phyloP scores from a whole-genome alignment of 2,329 filamentous ascomycete species.

The Blastomyces emzantsi region DNA sequence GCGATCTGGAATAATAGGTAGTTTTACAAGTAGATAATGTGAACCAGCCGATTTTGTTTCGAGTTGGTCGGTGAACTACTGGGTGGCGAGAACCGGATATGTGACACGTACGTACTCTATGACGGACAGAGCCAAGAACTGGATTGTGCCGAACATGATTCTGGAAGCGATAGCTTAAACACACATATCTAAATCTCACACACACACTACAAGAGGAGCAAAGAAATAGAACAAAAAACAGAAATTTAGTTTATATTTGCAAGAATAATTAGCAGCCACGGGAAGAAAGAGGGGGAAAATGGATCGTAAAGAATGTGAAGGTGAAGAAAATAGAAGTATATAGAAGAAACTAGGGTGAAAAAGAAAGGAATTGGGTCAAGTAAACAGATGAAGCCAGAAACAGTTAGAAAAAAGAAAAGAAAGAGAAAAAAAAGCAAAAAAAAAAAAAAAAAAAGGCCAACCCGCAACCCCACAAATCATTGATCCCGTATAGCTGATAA shows the following conservation, averaged over 20 bases:
- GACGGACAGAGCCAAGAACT: too few species aligned
- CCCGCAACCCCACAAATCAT: conserved; percentile 9
- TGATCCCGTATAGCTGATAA: neutral
- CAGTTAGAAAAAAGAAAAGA: neutral
- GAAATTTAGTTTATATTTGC: conserved; percentile 6
- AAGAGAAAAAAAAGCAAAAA: conserved; percentile 7
- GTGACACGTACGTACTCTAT: too few species aligned
- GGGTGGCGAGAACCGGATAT: too few species aligned
- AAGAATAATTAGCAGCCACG: neutral
- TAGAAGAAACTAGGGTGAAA: neutral
- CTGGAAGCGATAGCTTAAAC: too few species aligned
- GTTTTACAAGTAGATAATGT: neutral
- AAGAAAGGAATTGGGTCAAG: neutral
- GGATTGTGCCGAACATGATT: too few species aligned
- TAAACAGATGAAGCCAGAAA: conserved; percentile 10
- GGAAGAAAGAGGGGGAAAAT: neutral
- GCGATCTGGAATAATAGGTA: neutral
- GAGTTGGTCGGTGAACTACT: neutral
- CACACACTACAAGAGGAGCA: neutral
- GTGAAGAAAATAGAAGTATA: neutral
- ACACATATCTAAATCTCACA: neutral
- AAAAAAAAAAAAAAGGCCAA: conserved; percentile 18
- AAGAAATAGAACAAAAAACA: neutral
- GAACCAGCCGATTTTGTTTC: neutral
- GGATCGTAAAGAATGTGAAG: neutral